A percentile compares a stretch with the other conserved stretches of the same genome.
These are phyloP conservation scores for Lachnellula arida DNA, from an alignment of 2,329 filamentous ascomycete species.

Conservation along the genomic window DNA sequence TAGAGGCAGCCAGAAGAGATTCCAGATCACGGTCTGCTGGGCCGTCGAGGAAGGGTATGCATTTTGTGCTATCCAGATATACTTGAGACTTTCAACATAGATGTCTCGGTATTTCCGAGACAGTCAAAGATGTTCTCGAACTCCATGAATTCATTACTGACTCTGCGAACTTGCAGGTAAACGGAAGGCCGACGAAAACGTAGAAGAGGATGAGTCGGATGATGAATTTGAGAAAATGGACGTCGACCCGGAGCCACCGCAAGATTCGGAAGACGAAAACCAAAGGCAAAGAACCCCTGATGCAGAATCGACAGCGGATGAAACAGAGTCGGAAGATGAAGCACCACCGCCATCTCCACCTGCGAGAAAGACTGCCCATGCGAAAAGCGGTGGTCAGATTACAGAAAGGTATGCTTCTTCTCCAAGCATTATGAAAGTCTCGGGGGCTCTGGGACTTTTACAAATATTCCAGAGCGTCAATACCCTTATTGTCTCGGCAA, in stretches of 20 bases:
- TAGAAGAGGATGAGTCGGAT: constrained; percentile 37
- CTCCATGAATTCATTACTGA: no score
- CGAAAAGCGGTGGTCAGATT: background rate
- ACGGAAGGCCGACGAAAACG: constrained; percentile 40
- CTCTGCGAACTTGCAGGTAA: constrained; percentile 33
- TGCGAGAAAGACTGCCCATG: constrained; percentile 1
- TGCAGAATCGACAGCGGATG: constrained; percentile 21
- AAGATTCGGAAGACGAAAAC: constrained; percentile 19
- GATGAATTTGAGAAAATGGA: constrained; percentile 49
- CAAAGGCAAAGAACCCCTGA: constrained; percentile 15
- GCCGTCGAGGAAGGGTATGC: constrained; percentile 34
- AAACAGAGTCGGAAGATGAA: constrained; percentile 14
- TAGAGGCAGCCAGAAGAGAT: constrained; percentile 9
- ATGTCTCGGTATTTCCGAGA: no score
- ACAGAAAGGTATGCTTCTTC: background rate
- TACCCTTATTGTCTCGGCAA: no score
- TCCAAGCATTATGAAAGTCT: no score
- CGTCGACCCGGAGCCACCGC: constrained; percentile 34
- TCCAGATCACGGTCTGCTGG: constrained; percentile 12
- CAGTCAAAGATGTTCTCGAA: no score
- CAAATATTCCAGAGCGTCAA: no score
- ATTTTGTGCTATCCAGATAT: no score
- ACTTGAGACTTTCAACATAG: no score
- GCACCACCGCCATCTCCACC: constrained; percentile 7
- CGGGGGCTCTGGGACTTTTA: no score